Conservation (phyloP, 2,329 filamentous ascomycete species). For the Aspergillus glaucus region DNA sequence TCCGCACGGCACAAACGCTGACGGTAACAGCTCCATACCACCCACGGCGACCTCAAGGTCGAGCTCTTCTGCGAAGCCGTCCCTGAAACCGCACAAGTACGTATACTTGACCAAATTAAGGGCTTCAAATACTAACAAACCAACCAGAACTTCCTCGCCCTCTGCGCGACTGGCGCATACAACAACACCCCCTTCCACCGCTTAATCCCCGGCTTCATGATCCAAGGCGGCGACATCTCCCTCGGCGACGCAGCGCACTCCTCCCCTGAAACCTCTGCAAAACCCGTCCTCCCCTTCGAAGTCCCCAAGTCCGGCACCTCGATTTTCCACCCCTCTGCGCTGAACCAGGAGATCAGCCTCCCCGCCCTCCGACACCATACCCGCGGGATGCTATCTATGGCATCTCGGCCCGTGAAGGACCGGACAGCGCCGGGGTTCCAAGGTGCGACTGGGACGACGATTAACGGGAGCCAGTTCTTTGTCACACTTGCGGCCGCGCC, state of each 20-base stretch:
- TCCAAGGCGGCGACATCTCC: conserved; percentile 54
- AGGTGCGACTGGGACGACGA: conserved; percentile 29
- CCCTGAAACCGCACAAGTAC: conserved; percentile 80
- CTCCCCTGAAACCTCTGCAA: conserved; percentile 25
- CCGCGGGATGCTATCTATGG: conserved; percentile 54
- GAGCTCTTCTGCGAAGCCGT: conserved; percentile 95
- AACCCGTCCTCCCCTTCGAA: conserved; percentile 37
- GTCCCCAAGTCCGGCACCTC: conserved; percentile 53
- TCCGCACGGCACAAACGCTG: background rate
- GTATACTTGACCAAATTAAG: conserved; percentile 8
- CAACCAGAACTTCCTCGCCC: conserved; percentile 57
- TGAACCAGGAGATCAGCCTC: conserved; percentile 58
- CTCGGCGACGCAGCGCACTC: conserved; percentile 40
- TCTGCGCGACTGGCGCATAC: conserved; percentile 57
- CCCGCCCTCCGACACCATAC: conserved; percentile 53
- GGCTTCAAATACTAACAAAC: background rate
- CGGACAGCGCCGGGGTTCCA: conserved; percentile 42
- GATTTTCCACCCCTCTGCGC: conserved; percentile 45
- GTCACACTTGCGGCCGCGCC: conserved; percentile 55
- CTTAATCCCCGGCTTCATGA: conserved; percentile 58
- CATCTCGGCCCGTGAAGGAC: conserved; percentile 45
- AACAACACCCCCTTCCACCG: conserved; percentile 58
- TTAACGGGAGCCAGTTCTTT: conserved; percentile 60
- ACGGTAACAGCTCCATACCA: conserved; percentile 64
- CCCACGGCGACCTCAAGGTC: conserved; percentile 82